phyloP scores from a whole-genome alignment of 2,329 filamentous ascomycete species.

The Elsinoe australis region DNA sequence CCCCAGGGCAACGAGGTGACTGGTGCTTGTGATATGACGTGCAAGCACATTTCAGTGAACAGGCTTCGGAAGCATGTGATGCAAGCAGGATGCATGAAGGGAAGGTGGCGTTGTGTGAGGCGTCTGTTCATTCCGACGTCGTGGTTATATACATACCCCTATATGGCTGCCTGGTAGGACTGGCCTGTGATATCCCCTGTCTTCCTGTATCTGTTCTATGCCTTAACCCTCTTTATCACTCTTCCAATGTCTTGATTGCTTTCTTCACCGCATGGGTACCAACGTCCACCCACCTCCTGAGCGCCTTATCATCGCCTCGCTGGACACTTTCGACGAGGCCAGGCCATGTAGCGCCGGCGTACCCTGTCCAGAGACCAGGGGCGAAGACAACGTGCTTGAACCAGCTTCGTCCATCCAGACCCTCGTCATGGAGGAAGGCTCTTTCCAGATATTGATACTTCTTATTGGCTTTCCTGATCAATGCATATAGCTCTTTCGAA shows the following conservation, averaged over 20 bases:
- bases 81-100: too few species aligned
- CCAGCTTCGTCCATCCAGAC: constrained; percentile 73
- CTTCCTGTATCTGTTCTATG: too few species aligned
- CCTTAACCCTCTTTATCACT: too few species aligned
- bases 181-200: background rate
- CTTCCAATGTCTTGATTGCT: constrained; percentile 9
- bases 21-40: too few species aligned
- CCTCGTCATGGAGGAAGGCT: constrained; percentile 65
- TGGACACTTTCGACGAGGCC: constrained; percentile 57
- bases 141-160: too few species aligned
- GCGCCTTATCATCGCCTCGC: constrained; percentile 34
- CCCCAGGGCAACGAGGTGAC: too few species aligned
- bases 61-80: too few species aligned
- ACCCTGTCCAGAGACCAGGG: constrained; percentile 85
- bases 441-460: constrained; percentile 82
- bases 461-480: constrained; percentile 58
- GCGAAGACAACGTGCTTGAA: constrained; percentile 96
- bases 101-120: too few species aligned
- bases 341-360: constrained; percentile 64
- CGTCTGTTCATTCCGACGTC: too few species aligned
- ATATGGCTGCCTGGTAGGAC: too few species aligned
- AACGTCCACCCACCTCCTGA: constrained; percentile 39
- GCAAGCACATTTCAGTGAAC: too few species aligned
- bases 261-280: constrained; percentile 3
- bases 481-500: constrained; percentile 23